Conservation (phyloP, 495 filamentous ascomycete genomes). For the Penicillium longicatenatum region DNA sequence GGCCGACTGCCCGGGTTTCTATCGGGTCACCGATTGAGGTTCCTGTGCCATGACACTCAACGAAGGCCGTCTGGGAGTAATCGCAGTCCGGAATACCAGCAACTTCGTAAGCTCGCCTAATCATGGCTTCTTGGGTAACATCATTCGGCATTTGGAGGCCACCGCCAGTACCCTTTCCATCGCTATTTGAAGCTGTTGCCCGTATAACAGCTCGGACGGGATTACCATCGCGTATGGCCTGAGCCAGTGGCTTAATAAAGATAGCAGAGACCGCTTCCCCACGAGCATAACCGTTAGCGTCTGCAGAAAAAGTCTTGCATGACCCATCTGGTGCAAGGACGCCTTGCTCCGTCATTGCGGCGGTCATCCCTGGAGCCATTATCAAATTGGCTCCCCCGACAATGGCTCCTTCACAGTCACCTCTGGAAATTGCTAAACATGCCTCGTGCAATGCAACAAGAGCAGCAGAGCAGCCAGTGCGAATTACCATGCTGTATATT, state of each 20-base stretch:
- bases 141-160: slow-evolving; percentile 22
- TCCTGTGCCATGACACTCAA: slow-evolving; percentile 37
- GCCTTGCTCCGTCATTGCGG: slow-evolving; percentile 27
- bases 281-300: slow-evolving; percentile 66
- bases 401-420: slow-evolving; percentile 43
- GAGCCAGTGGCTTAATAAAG: slow-evolving; percentile 34
- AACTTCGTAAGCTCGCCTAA: slow-evolving; percentile 33
- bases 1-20: slow-evolving; percentile 46
- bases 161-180: slow-evolving; percentile 25
- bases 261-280: slow-evolving; percentile 54
- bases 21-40: slow-evolving; percentile 41
- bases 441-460: slow-evolving; percentile 38
- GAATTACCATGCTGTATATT: slow-evolving; percentile 5
- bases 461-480: slow-evolving; percentile 43
- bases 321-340: slow-evolving; percentile 29
- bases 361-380: slow-evolving; percentile 31
- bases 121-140: slow-evolving; percentile 32
- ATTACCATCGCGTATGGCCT: slow-evolving; percentile 40
- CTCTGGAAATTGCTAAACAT: slow-evolving; percentile 31
- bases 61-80: slow-evolving; percentile 26
- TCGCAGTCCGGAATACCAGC: slow-evolving; percentile 31
- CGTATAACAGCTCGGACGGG: slow-evolving; percentile 47
- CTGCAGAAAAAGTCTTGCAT: slow-evolving; percentile 62
- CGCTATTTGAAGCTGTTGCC: slow-evolving; percentile 34
- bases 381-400: slow-evolving; percentile 48